Evolutionary conservation across 148 eudicot species (phyloP).

Genomic region (Rhododendron kiyosumense): DNA sequence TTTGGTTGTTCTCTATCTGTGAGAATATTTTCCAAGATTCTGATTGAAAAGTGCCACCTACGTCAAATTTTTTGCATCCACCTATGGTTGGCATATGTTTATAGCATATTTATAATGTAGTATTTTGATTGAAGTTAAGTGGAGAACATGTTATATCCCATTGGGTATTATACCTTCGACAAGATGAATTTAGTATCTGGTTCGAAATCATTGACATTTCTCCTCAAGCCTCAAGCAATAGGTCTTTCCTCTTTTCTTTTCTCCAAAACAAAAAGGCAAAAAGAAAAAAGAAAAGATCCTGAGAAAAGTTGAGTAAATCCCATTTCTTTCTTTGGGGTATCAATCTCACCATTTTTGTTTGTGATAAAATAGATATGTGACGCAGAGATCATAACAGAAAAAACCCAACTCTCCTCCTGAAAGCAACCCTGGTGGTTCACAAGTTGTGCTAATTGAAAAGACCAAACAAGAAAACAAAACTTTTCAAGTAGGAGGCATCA

Average conservation of each 20-base stretch:
- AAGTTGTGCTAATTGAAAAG: background rate
- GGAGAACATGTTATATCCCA: background rate
- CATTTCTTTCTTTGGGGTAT: background rate
- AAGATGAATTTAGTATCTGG: background rate
- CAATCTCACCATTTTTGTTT: conserved; percentile 7
- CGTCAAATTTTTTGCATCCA: too few relatives aligned
- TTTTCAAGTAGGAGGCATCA: background rate
- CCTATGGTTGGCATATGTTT: background rate
- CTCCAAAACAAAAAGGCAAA: background rate
- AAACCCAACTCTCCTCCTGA: background rate
- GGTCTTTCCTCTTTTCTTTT: background rate
- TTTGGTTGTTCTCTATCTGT: background rate
- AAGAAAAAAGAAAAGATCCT: background rate
- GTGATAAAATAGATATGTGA: conserved; percentile 17
- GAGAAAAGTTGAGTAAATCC: background rate
- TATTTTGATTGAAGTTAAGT: background rate
- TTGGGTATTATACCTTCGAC: too few relatives aligned
- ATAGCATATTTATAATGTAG: background rate
- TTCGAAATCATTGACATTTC: background rate
- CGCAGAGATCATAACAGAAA: conserved; percentile 17
- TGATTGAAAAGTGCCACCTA: too few relatives aligned
- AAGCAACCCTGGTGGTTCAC: conserved; percentile 17
- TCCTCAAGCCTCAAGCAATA: background rate
- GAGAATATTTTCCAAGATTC: background rate
- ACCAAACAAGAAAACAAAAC: background rate